Base-by-base conservation (phyloP, 2,329 filamentous ascomycete genomes). In the Sporothrix pseudoabietina region DNA sequence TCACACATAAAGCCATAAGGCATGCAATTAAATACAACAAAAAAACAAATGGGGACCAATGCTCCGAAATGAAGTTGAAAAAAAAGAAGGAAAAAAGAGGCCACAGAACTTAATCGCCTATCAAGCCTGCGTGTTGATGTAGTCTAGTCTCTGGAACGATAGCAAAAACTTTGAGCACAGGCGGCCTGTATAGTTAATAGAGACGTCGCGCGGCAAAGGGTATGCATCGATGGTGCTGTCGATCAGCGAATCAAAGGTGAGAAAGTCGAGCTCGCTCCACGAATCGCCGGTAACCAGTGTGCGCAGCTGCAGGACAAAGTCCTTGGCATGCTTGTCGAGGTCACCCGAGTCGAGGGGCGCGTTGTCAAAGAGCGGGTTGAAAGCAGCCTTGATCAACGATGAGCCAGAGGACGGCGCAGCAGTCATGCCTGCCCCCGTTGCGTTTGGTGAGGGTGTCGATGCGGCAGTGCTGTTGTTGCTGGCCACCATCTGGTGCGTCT, bases 321-420 rank as follows among this genome's bases (percentile, higher is more conserved):
- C 84, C 26, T 80, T 78, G 0, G 84, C 83, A 1, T 84, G 80
- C 47, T 76, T 77, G 75, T 88, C 86, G 69, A 88, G 79, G 74
- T 87, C 85, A 4, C 78, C 82, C 52, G 82, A 79, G 73, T 83
- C 80, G 26, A 82, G 78, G 69, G 82, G 81, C 55, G 78, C 78
- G 63, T 81, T 79, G 76, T 88, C 86, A 8, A 85, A 76, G n/a
- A 89, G 78, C 22, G 87, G 87, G 76, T 89, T 89, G 77, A 88
- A 89, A 68, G 86, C 82, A 78, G 73, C 19, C 70, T 77, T 77
- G 54, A 63, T 30, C 3, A 69, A 52, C 1, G 72, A 68, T 1
- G 52, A 41, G 30, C 49, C 63, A 14, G 30, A 6, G 8, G 35
- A n/a, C 1, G 49, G 44, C 14, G 61, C 19, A 19, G 47, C 35